Base-by-base conservation (phyloP, 768 basidiomycete species). In the Strobilomyces confusus region DNA sequence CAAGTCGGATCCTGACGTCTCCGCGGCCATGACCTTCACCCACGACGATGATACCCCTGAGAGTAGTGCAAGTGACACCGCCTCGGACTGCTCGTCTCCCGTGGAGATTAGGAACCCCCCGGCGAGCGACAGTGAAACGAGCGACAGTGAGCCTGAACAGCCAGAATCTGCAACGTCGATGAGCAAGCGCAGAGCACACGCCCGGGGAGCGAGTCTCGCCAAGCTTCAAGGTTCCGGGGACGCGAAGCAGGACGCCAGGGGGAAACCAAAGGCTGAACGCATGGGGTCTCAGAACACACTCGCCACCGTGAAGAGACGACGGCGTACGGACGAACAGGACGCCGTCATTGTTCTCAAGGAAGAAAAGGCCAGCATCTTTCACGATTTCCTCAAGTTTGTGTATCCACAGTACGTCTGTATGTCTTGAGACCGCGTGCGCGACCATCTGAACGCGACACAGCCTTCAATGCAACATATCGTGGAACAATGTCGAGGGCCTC, bases 401-500 rank as follows among this genome's bases (percentile, higher is more conserved):
- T 95, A 97, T 69, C 94, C 94, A 19, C 89, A 95, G 92, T 93
- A 70, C 63, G 87, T 72, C 15, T 37, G 9, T 49, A 14, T 25
- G 17, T 49, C 33, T 2, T 37, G 15, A 9, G 23, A 38, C n/a
- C 9, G 6, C 43, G 49, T 52, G 49, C 14, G 37, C 40, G 34
- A 44, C 47, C 33, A 44, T 34, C 44, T 55, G 9, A 60, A 30
- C 47, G 32, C 46, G 36, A 37, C 22, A 41, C 61, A 90, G 88
- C 58, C 76, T 95, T 50, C 89, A 93, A 58, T 95, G 93, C 72
- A 90, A 90, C 9, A 93, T 95, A 49, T 88, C 91, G 0, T 98
- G 94, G 92, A 89, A 91, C 61, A 97, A 97, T 67, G 95, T 92
- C 25, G 92, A 92, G 61, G 86, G 87, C 37, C 79, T 92, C 38